A percentile compares a stretch with the other conserved stretches of the same genome.
Evolutionary conservation across 1,139 yeast species (phyloP).

Genomic region (Hansenula anomala): DNA sequence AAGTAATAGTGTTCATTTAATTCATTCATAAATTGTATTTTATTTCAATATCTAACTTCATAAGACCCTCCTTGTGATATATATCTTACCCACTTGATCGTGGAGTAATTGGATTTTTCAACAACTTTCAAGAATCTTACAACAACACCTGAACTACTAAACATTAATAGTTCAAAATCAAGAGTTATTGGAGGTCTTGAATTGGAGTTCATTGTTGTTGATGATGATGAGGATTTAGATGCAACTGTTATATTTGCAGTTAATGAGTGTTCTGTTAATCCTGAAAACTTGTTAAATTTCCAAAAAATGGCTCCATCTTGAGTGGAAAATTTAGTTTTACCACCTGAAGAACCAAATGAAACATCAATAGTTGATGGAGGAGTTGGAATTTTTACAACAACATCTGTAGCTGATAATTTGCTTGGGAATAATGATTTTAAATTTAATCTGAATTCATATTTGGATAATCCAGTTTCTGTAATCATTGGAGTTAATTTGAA

Average conservation of each 20-base stretch:
- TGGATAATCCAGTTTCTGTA: conserved; percentile 43
- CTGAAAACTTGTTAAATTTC: conserved; percentile 66
- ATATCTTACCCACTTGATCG: conserved; percentile 88
- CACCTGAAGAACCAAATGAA: conserved; percentile 47
- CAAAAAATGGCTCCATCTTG: conserved; percentile 64
- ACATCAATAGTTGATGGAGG: conserved; percentile 59
- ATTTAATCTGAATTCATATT: conserved; percentile 52
- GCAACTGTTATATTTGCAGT: conserved; percentile 25
- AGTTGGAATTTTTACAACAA: conserved; percentile 61
- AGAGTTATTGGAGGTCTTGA: conserved; percentile 76
- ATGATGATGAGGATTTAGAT: conserved; percentile 14
- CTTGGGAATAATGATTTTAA: conserved; percentile 60
- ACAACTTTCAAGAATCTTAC: conserved; percentile 69
- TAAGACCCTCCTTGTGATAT: conserved; percentile 71
- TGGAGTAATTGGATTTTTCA: conserved; percentile 60
- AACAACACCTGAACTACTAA: conserved; percentile 70
- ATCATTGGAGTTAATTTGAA: conserved; percentile 64
- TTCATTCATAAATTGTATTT: neutral
- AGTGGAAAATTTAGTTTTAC: conserved; percentile 65
- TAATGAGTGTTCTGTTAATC: conserved; percentile 53
- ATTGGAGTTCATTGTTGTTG: conserved; percentile 20
- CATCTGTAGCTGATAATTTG: conserved; percentile 62
- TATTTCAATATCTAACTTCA: conserved; percentile 61
- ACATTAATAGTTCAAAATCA: conserved; percentile 69
- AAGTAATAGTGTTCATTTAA: too few species aligned